Conservation (phyloP, 2,329 filamentous ascomycete species). For the Colletotrichum costaricense region DNA sequence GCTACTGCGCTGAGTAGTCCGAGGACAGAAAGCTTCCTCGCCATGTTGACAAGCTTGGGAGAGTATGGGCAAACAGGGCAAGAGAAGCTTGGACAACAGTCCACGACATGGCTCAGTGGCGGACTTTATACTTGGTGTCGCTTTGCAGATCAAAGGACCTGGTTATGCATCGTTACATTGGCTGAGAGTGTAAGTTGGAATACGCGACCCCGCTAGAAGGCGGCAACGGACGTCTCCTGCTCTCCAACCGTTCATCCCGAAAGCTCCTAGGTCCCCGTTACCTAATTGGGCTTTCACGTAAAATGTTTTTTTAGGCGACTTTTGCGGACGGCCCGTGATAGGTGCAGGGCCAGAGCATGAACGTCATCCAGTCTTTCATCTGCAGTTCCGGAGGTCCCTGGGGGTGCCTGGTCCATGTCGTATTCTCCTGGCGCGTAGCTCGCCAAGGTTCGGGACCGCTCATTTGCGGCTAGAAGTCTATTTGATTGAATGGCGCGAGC, state of each 20-base stretch:
- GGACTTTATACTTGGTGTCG: slow-evolving; percentile 13
- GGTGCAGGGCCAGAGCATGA: slow-evolving; percentile 17
- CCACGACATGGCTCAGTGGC: neutral
- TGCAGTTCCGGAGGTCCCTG: slow-evolving; percentile 14
- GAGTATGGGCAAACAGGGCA: neutral
- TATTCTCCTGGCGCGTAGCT: slow-evolving; percentile 1
- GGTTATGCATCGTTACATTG: slow-evolving; percentile 10
- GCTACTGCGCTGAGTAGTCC: slow-evolving; percentile 17
- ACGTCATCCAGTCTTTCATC: slow-evolving; percentile 28
- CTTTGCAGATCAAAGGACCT: slow-evolving; percentile 5
- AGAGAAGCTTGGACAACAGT: neutral
- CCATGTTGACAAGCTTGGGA: slow-evolving; percentile 22
- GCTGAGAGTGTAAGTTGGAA: neutral
- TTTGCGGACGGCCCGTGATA: neutral
- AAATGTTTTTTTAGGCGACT: neutral
- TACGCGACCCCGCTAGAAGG: neutral
- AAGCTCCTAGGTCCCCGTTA: neutral
- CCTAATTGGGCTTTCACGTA: neutral
- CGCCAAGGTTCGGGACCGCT: slow-evolving; percentile 2
- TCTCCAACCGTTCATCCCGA: slow-evolving; percentile 26
- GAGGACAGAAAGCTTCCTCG: slow-evolving; percentile 20
- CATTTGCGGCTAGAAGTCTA: slow-evolving; percentile 16
- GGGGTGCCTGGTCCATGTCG: neutral
- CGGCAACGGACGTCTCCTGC: neutral
- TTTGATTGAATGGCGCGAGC: slow-evolving; percentile 24